Evolutionary conservation across 1,284 basidiomycete species (phyloP).

Genomic region (Leccinum laetum): DNA sequence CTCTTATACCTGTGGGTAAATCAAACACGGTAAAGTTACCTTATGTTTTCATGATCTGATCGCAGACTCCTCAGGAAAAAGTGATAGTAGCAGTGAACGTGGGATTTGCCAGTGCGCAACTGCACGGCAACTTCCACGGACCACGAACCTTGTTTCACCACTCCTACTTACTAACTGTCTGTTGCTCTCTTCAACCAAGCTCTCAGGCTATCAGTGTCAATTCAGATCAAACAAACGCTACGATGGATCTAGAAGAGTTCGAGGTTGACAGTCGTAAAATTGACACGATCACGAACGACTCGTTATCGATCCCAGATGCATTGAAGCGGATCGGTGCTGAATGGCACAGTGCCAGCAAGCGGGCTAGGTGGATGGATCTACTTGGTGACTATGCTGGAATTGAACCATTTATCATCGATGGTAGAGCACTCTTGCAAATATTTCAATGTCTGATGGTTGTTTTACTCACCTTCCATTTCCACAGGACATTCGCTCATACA

Average conservation of each 20-base stretch:
- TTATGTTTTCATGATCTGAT: neutral
- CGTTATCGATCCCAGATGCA: conserved; percentile 20
- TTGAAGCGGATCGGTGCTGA: conserved; percentile 33
- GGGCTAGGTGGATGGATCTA: conserved; percentile 65
- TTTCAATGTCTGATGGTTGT: neutral
- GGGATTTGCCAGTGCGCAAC: neutral
- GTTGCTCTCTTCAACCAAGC: neutral
- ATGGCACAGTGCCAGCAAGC: conserved; percentile 42
- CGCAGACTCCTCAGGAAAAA: neutral
- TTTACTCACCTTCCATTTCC: conserved; percentile 1
- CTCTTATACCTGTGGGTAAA: neutral
- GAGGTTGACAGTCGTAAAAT: conserved; percentile 15
- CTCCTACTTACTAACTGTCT: neutral
- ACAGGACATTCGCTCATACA: conserved; percentile 65
- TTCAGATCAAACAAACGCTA: neutral
- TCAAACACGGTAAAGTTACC: neutral
- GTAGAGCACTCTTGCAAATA: conserved; percentile 32
- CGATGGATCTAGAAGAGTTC: conserved; percentile 35
- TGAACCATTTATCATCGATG: conserved; percentile 69
- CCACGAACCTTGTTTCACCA: neutral
- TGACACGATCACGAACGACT: neutral
- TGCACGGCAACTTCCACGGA: neutral
- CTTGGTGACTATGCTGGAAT: conserved; percentile 68
- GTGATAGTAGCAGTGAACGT: neutral
- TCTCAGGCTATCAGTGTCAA: neutral